Conservation (phyloP, 148 eudicot species). For the Salicornia ramosissima region DNA sequence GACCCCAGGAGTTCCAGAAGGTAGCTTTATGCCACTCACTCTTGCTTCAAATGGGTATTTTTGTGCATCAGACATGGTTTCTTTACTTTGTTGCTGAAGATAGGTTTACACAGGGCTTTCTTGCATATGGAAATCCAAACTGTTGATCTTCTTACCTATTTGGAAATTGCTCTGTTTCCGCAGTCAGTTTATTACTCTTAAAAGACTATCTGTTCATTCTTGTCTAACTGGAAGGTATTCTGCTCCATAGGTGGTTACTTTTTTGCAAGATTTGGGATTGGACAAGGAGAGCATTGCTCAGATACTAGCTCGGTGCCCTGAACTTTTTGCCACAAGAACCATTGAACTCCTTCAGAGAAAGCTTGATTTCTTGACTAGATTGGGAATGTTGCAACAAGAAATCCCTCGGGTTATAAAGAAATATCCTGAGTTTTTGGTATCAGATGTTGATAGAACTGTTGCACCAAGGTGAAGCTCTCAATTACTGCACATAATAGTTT, state of each 20-base stretch:
- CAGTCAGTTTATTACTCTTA: not conserved
- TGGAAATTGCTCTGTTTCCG: not conserved
- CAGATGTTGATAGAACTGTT: conserved; percentile 52
- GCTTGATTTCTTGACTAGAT: conserved; percentile 45
- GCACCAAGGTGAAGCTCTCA: conserved; percentile 54
- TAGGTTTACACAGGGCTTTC: not conserved
- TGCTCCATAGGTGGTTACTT: conserved; percentile 56
- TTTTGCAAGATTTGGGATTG: conserved; percentile 56
- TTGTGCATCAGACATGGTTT: not conserved
- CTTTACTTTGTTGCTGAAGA: not conserved
- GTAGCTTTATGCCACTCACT: conserved; percentile 21
- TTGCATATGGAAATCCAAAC: not conserved
- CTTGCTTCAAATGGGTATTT: not conserved
- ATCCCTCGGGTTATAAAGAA: conserved; percentile 70
- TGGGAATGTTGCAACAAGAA: conserved; percentile 49
- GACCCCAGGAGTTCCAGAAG: conserved; percentile 60
- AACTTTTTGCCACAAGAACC: conserved; percentile 53
- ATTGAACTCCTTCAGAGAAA: conserved; percentile 56
- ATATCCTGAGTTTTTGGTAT: conserved; percentile 75
- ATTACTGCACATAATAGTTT: not conserved
- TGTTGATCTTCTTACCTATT: not conserved
- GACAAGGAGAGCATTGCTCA: conserved; percentile 44
- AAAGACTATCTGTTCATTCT: not conserved
- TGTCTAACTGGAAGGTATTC: not conserved
- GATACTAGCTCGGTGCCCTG: conserved; percentile 71